A percentile compares a stretch with the other conserved stretches of the same genome.
Conservation (phyloP, 2,329 filamentous ascomycete genomes). For the Akanthomyces muscarius region DNA sequence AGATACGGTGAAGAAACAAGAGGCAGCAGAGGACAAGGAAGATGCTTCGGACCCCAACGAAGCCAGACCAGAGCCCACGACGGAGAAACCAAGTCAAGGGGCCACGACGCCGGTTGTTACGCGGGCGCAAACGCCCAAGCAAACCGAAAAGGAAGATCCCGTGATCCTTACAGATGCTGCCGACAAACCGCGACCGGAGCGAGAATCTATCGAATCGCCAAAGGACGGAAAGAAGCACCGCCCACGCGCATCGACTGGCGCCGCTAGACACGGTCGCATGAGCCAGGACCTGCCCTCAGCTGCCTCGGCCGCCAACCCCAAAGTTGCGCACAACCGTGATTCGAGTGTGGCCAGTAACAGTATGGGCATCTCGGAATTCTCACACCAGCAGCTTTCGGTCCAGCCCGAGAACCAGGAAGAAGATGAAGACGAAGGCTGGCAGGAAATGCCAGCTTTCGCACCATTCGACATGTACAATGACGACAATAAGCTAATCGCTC, state of each 20-base stretch:
- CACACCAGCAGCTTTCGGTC: slow-evolving; percentile 73
- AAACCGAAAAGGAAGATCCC: neutral
- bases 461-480: slow-evolving; percentile 96
- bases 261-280: slow-evolving; percentile 1
- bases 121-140: neutral
- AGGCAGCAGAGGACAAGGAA: neutral
- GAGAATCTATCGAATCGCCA: neutral
- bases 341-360: slow-evolving; percentile 36
- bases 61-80: neutral
- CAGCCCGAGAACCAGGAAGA: slow-evolving; percentile 52
- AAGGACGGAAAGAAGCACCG: neutral
- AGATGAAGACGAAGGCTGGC: slow-evolving; percentile 70
- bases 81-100: neutral
- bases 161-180: slow-evolving; percentile 12
- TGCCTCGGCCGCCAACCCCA: slow-evolving; percentile 7
- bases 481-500: slow-evolving; percentile 80
- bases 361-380: slow-evolving; percentile 70
- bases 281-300: slow-evolving; percentile 9
- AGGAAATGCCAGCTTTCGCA: slow-evolving; percentile 90
- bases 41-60: neutral
- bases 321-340: slow-evolving; percentile 33
- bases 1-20: neutral
- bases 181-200: slow-evolving; percentile 13
- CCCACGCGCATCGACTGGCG: slow-evolving; percentile 4
- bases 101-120: neutral